Evolutionary conservation across 2,329 filamentous ascomycete genomes (phyloP).

Genomic region (Cadophora sp.): DNA sequence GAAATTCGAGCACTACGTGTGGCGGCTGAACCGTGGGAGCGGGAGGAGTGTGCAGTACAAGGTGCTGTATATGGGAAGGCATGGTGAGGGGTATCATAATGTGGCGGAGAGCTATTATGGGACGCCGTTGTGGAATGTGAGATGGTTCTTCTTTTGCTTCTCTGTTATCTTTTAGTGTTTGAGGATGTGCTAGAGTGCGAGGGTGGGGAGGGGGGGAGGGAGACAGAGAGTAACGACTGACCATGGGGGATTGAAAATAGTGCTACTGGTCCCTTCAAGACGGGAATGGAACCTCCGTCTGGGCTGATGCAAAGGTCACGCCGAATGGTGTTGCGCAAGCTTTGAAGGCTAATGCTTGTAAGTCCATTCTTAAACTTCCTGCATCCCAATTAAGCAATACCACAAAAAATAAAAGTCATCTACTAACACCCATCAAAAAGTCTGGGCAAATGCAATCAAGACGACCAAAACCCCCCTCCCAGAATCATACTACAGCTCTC

Average conservation of each 20-base stretch:
- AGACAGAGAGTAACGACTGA: not conserved
- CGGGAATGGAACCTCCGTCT: constrained; percentile 67
- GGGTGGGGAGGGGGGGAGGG: not conserved
- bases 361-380: not conserved
- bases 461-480: constrained; percentile 64
- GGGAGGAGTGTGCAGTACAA: constrained; percentile 64
- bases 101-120: constrained; percentile 70
- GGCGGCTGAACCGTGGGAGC: constrained; percentile 56
- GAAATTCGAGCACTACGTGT: constrained; percentile 65
- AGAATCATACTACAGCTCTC: constrained; percentile 69
- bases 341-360: constrained; percentile 58
- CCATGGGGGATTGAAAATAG: constrained; percentile 39
- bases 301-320: constrained; percentile 70
- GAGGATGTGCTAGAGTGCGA: not conserved
- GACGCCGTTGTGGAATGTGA: constrained; percentile 71
- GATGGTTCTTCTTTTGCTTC: constrained; percentile 39
- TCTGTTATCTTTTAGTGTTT: not conserved
- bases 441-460: constrained; percentile 62
- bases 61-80: constrained; percentile 69
- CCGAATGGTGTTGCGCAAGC: constrained; percentile 63
- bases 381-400: too few species aligned
- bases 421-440: not conserved
- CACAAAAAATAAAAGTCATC: not conserved
- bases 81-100: constrained; percentile 71
- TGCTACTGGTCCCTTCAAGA: constrained; percentile 71